Percentiles rank a stretch among this genome's conserved stretches.
phyloP scores from a whole-genome alignment of 2,329 filamentous ascomycete genomes.

The Boeremia lycopersici region DNA sequence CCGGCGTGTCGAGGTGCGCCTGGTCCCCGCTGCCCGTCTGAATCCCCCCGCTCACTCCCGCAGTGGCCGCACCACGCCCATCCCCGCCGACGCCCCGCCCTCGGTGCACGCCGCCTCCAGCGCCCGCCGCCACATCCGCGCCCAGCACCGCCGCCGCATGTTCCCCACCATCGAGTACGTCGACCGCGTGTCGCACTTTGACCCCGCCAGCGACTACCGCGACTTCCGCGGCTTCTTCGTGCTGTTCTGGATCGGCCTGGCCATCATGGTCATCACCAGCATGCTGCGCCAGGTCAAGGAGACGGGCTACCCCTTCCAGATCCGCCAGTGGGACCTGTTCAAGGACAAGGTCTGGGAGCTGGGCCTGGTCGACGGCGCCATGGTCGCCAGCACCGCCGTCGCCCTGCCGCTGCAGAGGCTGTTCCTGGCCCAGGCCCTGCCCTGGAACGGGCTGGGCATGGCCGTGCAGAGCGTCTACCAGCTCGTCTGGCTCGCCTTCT shows the following conservation, averaged over 20 bases:
- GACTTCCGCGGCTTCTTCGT: conserved; percentile 98
- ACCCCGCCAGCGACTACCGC: conserved; percentile 86
- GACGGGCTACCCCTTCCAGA: conserved; percentile 82
- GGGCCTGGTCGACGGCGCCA: conserved; percentile 79
- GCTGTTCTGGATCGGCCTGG: conserved; percentile 95
- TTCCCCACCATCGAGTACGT: conserved; percentile 95
- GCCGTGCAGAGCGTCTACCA: conserved; percentile 84
- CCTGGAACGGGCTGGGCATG: conserved; percentile 81
- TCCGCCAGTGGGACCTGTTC: conserved; percentile 87
- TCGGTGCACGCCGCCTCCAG: conserved; percentile 85
- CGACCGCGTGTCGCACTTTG: conserved; percentile 91
- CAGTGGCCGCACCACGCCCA: conserved; percentile 81
- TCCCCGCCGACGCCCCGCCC: conserved; percentile 89
- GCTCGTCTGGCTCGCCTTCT: conserved; percentile 75
- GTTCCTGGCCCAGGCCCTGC: conserved; percentile 65
- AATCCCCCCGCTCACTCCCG: conserved; percentile 21
- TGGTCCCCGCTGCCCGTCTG: not conserved
- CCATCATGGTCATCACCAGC: conserved; percentile 96
- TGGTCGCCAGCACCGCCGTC: conserved; percentile 77
- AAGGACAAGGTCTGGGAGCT: conserved; percentile 89
- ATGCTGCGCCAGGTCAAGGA: conserved; percentile 93
- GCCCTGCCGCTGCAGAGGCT: conserved; percentile 75
- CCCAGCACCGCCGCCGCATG: conserved; percentile 78
- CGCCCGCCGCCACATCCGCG: conserved; percentile 81
- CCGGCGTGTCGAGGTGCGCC: conserved; percentile 52